Base-by-base conservation (phyloP, 169 alveolate genomes). In the Plasmodium chabaudi region DNA sequence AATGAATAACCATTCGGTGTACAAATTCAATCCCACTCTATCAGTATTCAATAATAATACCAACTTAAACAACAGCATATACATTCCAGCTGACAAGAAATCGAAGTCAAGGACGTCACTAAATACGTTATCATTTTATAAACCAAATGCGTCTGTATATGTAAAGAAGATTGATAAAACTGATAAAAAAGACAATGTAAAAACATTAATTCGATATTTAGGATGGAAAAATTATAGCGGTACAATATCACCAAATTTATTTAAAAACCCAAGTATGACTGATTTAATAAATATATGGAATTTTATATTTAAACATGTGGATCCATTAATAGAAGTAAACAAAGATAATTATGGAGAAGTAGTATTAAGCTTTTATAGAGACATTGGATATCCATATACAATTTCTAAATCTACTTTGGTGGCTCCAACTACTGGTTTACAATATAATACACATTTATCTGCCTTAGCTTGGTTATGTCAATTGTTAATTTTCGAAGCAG, bases 401-500 rank as follows among this genome's bases (percentile, higher is more conserved):
- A 94, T 94, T 9, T 90, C 93, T 17, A 94, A 88, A 61, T 91
- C 96, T 15, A 88, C 97, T 13, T 87, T 94, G 89, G 93, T 92
- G 21, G 97, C 97, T 10, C 97, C 97, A 7, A 94, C 94, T 15
- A 92, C 97, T 0, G 96, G 95, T 27, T 88, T 93, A 23, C 95
- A 94, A 55, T 94, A 95, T 94, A 94, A 94, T 44, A 95, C 92
- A 10, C 97, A 94, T 56, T 77, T 94, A 74, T 87, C 95, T 44
- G 96, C 97, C 42, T 67, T 94, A 75, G 61, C 94, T 15, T 94
- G 97, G 97, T 87, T 94, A 19, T 94, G 97, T 60, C 96, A 94
- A 72, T 74, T 94, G 25, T 65, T 94, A 10, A 94, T 93, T 17
- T 94, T 93, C 67, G 97, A 94, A 68, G 93, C 87, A 5, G 97